Evolutionary conservation across 2,329 filamentous ascomycete genomes (phyloP).

Genomic region (Teratosphaeria destructans): DNA sequence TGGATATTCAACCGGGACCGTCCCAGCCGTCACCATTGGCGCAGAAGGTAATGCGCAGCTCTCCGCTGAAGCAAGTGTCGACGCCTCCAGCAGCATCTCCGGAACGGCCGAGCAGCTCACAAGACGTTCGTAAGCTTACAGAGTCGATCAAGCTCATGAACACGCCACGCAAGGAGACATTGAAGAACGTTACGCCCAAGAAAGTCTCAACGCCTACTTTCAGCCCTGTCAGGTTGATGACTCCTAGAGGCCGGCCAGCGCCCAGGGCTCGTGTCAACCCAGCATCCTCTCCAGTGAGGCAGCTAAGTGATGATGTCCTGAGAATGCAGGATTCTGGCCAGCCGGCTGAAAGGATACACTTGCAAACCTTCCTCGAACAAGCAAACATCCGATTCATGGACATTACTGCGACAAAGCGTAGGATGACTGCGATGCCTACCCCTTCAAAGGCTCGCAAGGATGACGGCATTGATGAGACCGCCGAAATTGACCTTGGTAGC

Average conservation of each 20-base stretch:
- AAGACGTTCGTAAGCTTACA: constrained; percentile 19
- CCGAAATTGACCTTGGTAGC: constrained; percentile 48
- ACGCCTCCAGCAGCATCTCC: constrained; percentile 5
- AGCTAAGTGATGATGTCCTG: constrained; percentile 20
- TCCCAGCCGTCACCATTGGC: constrained; percentile 16
- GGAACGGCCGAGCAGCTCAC: constrained; percentile 6
- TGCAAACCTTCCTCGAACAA: constrained; percentile 89
- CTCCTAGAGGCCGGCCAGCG: constrained; percentile 22
- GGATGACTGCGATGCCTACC: constrained; percentile 62
- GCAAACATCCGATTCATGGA: constrained; percentile 98
- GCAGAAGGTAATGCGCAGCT: constrained; percentile 18
- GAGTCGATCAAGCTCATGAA: constrained; percentile 39
- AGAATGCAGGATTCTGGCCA: constrained; percentile 7
- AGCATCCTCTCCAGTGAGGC: constrained; percentile 14
- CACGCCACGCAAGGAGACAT: constrained; percentile 38
- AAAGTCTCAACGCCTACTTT: constrained; percentile 28
- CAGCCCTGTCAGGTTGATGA: constrained; percentile 32
- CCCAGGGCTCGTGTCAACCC: constrained; percentile 18
- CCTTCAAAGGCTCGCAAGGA: constrained; percentile 19
- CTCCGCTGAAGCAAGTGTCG: neutral
- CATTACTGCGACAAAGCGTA: constrained; percentile 85
- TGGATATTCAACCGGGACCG: constrained; percentile 11
- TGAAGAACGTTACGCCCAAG: constrained; percentile 30
- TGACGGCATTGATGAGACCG: constrained; percentile 20
- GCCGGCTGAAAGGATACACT: constrained; percentile 37